Evolutionary conservation across 1,284 basidiomycete genomes (phyloP), one percentile per base, ranked within the genome.

Genomic region (Ganoderma lucidum): DNA sequence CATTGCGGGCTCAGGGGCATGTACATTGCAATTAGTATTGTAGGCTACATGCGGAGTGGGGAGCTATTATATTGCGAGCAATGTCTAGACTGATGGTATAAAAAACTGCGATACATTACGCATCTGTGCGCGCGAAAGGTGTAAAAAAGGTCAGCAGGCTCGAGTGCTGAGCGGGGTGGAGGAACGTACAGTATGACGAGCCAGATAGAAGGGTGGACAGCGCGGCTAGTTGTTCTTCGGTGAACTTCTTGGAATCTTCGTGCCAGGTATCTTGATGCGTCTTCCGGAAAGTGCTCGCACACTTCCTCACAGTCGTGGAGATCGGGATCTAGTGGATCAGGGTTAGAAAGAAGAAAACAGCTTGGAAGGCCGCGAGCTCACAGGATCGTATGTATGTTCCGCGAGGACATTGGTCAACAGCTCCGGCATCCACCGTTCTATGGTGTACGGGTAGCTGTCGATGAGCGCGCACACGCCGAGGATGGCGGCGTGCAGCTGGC

Each of bases 221-320:
- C 15, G 90, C 88, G 15, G 85, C 85, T 39, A 93, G 81, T 78
- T 93, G 92, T 65, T 93, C 90, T 64, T 93, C 90, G 41, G 88
- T 85, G 78, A 96, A 96, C 64, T 87, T 85, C 77, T 90, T 89
- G 63, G 87, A 88, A 77, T 95, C 93, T 80, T 95, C 93, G 72
- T 93, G 89, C 94, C 93, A 95, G 32, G 93, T 95, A 81, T 94
- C 93, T 78, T 92, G 89, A 78, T 94, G 91, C 32, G 91, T 93
- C 82, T 90, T 89, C 79, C 90, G 91, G 81, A 93, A 93, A 70
- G 88, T 90, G 71, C 89, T 87, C 5, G 92, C 92, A 75, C 90
- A 93, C 73, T 89, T 91, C 55, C 89, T 83, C 45, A 93, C 90
- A 1, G 91, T 89, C 1, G 88, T 90, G 17, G 91, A 92, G 68